Evolutionary conservation across 371 early-diverging fungal genomes (phyloP), one percentile per base, ranked within the genome.

Genomic region (Mortierella polycephala): DNA sequence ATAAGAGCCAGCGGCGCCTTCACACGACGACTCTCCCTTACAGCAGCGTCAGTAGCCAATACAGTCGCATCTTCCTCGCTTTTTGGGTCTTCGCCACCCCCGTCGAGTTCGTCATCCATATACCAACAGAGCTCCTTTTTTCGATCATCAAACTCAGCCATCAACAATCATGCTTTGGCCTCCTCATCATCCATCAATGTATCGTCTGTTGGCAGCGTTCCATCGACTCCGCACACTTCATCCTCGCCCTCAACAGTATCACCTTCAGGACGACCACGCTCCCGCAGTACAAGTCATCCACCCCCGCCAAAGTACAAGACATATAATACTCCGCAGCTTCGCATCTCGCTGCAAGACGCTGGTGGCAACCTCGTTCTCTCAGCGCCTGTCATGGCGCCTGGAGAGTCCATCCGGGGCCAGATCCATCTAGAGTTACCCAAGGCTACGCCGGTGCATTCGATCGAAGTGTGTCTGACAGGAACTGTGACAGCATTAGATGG

Each of bases 271-370:
- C 62, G 71, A 57, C 72, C 42, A n/a, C 62, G 77, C 40, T 50
- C 67, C 1, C 67, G 73, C 47, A 79, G 79, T 42, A 72, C 72
- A 47, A 72, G 66, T 23, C 72, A 77, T 41, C 77, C 77, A 1
- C 79, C 72, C 7, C 79, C 79, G 11, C 79, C 79, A 65, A 79
- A 79, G 41, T 79, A 79, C 63, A 71, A 69, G 18, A 59, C 73
- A 2, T 69, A 54, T 40, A 69, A 73, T 41, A 79, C 79, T 30
- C 79, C 79, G 12, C 79, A 79, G 23, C 66, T 79, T 47, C 79
- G 79, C 66, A 72, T 79, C 55, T 79, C 79, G 0, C 56, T 79
- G 18, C 79, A 79, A 62, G 79, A 79, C 52, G 44, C 62, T 14
- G 37, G 54, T 10, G 79, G 79, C 21, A 72, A 72, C 49, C 62